Conservation (phyloP, 192 early-diverging fungal genomes). For the Backusella morwellensis region DNA sequence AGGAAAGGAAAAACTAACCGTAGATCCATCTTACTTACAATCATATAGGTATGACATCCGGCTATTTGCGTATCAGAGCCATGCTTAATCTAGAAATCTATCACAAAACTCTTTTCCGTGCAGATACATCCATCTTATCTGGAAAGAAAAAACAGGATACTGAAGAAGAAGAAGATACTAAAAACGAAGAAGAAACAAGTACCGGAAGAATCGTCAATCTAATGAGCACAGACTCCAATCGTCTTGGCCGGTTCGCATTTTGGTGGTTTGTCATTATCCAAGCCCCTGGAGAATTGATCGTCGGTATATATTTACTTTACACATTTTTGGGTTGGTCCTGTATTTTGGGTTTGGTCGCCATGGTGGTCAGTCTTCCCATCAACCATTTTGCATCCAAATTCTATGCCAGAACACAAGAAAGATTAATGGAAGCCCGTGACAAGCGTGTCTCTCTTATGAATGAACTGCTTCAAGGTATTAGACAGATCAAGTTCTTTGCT, state of each 20-base stretch:
- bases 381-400: constrained; percentile 34
- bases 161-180: constrained; percentile 34
- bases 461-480: constrained; percentile 71
- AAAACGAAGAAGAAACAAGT: constrained; percentile 20
- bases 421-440: constrained; percentile 64
- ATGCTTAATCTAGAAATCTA: constrained; percentile 55
- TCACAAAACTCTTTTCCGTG: constrained; percentile 51
- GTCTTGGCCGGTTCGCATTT: constrained; percentile 47
- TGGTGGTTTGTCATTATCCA: constrained; percentile 52
- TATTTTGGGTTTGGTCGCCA: constrained; percentile 66
- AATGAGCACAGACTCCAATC: constrained; percentile 67
- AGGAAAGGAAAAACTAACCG: constrained; percentile 40
- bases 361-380: constrained; percentile 43
- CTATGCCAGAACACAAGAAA: constrained; percentile 46
- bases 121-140: constrained; percentile 40
- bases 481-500: constrained; percentile 86
- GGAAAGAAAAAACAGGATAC: constrained; percentile 1
- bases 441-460: constrained; percentile 68
- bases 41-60: background rate
- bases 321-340: constrained; percentile 76
- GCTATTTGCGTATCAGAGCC: constrained; percentile 23
- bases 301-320: constrained; percentile 69
- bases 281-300: constrained; percentile 54
- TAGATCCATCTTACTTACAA: too few relatives aligned
- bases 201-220: constrained; percentile 71